Evolutionary conservation across 1,284 basidiomycete species (phyloP), one percentile per base, ranked within the genome.

Genomic region (Xerocomus amazonicus): DNA sequence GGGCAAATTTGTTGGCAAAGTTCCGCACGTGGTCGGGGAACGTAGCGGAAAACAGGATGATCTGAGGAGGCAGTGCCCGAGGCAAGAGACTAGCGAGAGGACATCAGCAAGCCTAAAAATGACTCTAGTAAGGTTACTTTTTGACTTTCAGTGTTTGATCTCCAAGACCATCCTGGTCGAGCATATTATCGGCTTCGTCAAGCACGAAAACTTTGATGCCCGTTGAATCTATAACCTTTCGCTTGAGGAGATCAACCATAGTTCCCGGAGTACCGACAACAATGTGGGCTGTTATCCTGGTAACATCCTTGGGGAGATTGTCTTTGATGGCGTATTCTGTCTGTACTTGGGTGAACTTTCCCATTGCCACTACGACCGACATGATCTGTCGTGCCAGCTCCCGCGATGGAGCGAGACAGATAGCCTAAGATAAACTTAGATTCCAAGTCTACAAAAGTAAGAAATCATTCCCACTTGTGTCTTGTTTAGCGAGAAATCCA

Each of bases 131-230:
- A 33, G 14, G 14, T 9, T 40, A 62, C 93, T 94, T 97, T 73
- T 97, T 98, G 52, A 98, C 93, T 45, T 89, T 81, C 53, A 96
- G 73, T 2, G 92, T 96, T 72, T 99, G 96, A 61, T 99, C 97
- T n/a, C 93, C 93, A 46, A 99, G 73, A 19, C 95, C 93, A 68
- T 96, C 92, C 65, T 93, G 86, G 66, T 96, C 94, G 57, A 99
- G 77, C 94, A 99, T 97, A 70, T 97, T 97, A 72, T 99, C 97
- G 29, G 97, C 97, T 73, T 99, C 97, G 66, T 99, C 97, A 17
- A 99, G 77, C 9, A 99, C 96, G 55, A 99, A 94, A 9, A 97
- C 92, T 65, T 92, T 92, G 66, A 99, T 81, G 34, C 86, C 76
- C 46, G 77, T 81, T 7, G 87, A 75, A 63, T 98, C 92, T 55